Conservation (phyloP, 2,329 filamentous ascomycete species). For the Penicillium sp. region DNA sequence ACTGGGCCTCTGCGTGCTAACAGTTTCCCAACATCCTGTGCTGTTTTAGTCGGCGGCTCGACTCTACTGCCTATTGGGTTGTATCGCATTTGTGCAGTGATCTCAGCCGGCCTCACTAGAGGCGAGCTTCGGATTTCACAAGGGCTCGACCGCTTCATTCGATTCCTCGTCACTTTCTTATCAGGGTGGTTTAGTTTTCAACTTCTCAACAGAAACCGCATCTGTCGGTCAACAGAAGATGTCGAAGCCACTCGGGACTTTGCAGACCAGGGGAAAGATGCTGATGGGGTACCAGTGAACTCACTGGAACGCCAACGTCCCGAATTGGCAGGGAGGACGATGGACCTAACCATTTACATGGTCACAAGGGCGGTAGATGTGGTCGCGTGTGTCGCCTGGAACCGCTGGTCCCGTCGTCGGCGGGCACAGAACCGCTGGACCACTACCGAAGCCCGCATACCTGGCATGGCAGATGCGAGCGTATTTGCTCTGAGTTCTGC, state of each 20-base stretch:
- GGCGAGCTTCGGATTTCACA: slow-evolving; percentile 18
- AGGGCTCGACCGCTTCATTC: slow-evolving; percentile 28
- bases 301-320: slow-evolving; percentile 23
- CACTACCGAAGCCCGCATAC: slow-evolving; percentile 43
- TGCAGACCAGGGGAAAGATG: slow-evolving; percentile 5
- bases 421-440: slow-evolving; percentile 32
- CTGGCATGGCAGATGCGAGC: slow-evolving; percentile 61
- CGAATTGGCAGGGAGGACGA: slow-evolving; percentile 66
- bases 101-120: slow-evolving; percentile 21
- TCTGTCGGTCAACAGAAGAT: slow-evolving; percentile 17
- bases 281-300: slow-evolving; percentile 4
- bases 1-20: slow-evolving; percentile 44
- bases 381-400: slow-evolving; percentile 67
- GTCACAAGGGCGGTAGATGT: slow-evolving; percentile 72
- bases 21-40: slow-evolving; percentile 57
- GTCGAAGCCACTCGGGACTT: slow-evolving; percentile 7
- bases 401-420: slow-evolving; percentile 42
- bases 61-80: slow-evolving; percentile 45
- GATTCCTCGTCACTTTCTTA: slow-evolving; percentile 48
- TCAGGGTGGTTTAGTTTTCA: slow-evolving; percentile 53
- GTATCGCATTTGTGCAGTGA: slow-evolving; percentile 26
- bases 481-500: slow-evolving; percentile 73
- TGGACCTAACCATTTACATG: slow-evolving; percentile 82
- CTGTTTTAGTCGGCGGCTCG: slow-evolving; percentile 53
- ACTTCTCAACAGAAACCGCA: slow-evolving; percentile 47